Evolutionary conservation across 305 asterid species (phyloP), one percentile per base, ranked within the genome.

Genomic region (Solanum hybrid): DNA sequence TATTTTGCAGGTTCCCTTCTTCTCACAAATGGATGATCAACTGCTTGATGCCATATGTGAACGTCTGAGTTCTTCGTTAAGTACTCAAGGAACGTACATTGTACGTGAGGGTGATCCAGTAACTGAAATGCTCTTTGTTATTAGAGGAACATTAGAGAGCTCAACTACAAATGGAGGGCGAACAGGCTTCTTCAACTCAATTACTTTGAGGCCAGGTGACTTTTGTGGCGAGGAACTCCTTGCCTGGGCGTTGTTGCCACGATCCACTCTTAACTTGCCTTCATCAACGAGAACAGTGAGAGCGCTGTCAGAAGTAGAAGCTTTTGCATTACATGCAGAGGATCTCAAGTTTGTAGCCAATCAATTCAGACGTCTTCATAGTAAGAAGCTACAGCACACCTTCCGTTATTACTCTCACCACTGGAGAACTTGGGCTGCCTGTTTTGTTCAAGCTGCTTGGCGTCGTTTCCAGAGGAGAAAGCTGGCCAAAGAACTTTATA

Each of bases 41-140:
- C 93, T 96, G 26, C 96, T 95, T 0, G 97, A 96, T 29, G 98
- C 97, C 79, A 96, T 96, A 92, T 96, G 98, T 14, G 98, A 96
- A 94, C 97, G 96, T 67, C 92, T 96, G 8, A 92, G 94, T 22
- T 94, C 97, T 10, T 92, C 97, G 34, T 88, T 96, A 57, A 93
- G 98, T 90, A 96, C 95, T 9, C 92, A 94, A n/a, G 96, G 96
- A 4, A 95, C 96, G 1, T 96, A 92, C 94, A 95, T 96, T 57
- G 99, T 96, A n/a, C 98, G 98, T 7, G 99, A 96, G 92, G 99
- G 98, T 4, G 99, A 96, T 91, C 97, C 98, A 0, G 93, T 93
- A 1, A 92, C 93, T 0, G 98, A 95, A 91, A 96, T 96, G 98
- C 92, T 95, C 37, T 96, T 96, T 88, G 89, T 96, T 7, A 95